Evolutionary conservation across 2,329 filamentous ascomycete genomes (phyloP).

Genomic region (Berkeleyomyces basicola): DNA sequence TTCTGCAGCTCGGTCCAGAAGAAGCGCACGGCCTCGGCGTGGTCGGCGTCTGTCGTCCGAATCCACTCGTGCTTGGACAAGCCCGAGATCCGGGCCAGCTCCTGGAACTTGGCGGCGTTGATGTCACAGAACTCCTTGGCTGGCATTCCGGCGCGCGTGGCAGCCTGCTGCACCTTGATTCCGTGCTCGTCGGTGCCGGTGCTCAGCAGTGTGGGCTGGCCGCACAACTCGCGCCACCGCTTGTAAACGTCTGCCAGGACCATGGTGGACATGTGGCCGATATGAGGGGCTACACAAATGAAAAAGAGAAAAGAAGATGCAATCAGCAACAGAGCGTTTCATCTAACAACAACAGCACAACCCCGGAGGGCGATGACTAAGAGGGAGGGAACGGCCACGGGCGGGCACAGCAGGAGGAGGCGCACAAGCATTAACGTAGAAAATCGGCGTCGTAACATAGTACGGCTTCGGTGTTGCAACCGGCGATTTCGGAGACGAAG

Average conservation of each 20-base stretch:
- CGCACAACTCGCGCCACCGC: slow-evolving; percentile 69
- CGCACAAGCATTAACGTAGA: slow-evolving; percentile 90
- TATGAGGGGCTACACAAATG: slow-evolving; percentile 54
- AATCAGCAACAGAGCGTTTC: background rate
- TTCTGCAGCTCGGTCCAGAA: slow-evolving; percentile 74
- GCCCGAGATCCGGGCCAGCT: slow-evolving; percentile 51
- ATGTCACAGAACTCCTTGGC: slow-evolving; percentile 79
- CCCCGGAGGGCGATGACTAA: background rate
- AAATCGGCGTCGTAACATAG: slow-evolving; percentile 93
- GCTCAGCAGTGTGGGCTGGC: slow-evolving; percentile 53
- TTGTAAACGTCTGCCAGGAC: slow-evolving; percentile 82
- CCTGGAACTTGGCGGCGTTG: slow-evolving; percentile 63
- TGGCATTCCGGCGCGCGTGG: slow-evolving; percentile 49
- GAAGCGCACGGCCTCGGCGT: slow-evolving; percentile 71
- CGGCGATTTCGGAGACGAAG: background rate
- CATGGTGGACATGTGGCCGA: slow-evolving; percentile 90
- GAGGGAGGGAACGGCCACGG: background rate
- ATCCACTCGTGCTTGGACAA: slow-evolving; percentile 77
- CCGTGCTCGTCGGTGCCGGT: slow-evolving; percentile 97
- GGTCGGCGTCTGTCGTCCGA: slow-evolving; percentile 70
- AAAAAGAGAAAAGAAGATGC: background rate
- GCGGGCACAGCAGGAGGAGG: background rate
- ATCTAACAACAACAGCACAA: background rate
- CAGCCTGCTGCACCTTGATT: slow-evolving; percentile 88
- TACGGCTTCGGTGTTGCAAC: slow-evolving; percentile 48